Evolutionary conservation across 1,284 basidiomycete genomes (phyloP), one percentile per base, ranked within the genome.

Genomic region (Meripilus lineatus): DNA sequence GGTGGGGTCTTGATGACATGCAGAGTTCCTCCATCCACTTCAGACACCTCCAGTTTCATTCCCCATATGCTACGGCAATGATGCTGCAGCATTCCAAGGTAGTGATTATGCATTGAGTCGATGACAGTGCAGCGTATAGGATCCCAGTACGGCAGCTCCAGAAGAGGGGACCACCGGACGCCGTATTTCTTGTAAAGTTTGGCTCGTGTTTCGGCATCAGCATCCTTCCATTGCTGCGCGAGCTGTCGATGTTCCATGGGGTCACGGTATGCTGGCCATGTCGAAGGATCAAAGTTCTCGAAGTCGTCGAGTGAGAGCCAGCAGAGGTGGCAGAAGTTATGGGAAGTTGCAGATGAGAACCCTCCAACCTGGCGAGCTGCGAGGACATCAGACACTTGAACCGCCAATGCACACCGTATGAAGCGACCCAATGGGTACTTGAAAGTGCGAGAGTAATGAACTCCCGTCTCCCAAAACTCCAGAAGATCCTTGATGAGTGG

Each of bases 401-500:
- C 48, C 1, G 51, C 54, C 1, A 68, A 38, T 1, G 59, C 63
- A 28, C 46, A 51, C 2, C 58, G 50, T 4, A 58, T 51, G 25
- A 48, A 32, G 11, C 59, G 50, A 10, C 68, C 66, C 15, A 37
- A 2, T 28, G 55, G 50, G 39, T 58, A 48, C 10, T 42, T 30
- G 5, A 51, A 39, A 5, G 65, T 67, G 17, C 46, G 44, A 1
- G 58, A 52, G 38, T 59, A 57, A n/a, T 30, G 50, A 2, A 65
- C 44, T 3, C 69, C 68, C 6, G 46, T 36, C 3, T 54, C 28
- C 61, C 64, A 71, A 13, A 56, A 47, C 10, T 40, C 26, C 1
- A 59, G 34, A 23, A 72, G 45, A 11, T 58, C 55, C 38, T 65
- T 54, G 2, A 72, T 55, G 8, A 73, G 37, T 0, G 63, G 67